Conservation (phyloP, 2,329 filamentous ascomycete genomes). For the Allantophomopsis cytisporea region DNA sequence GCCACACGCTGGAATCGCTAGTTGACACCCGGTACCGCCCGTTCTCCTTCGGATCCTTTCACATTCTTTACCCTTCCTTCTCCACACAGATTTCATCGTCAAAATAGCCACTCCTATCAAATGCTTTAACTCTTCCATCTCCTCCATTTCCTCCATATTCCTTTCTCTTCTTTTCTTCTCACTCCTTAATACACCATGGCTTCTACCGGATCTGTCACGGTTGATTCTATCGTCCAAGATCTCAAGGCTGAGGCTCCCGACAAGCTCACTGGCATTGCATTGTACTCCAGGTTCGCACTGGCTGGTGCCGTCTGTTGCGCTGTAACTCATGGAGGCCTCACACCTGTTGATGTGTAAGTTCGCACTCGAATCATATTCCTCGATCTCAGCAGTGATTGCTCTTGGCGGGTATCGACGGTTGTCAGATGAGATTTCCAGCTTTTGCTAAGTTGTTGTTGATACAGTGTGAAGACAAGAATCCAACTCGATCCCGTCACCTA, state of each 20-base stretch:
- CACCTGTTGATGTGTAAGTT: slow-evolving; percentile 98
- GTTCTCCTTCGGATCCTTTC: too few species aligned
- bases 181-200: slow-evolving; percentile 11
- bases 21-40: too few species aligned
- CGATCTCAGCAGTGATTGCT: slow-evolving; percentile 3
- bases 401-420: too few species aligned
- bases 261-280: slow-evolving; percentile 48
- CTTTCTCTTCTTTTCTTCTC: slow-evolving; percentile 6
- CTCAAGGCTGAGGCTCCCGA: slow-evolving; percentile 17
- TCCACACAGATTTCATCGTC: too few species aligned
- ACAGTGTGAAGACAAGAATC: slow-evolving; percentile 88
- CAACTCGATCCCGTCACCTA: slow-evolving; percentile 84
- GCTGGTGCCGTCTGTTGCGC: slow-evolving; percentile 97
- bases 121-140: too few species aligned
- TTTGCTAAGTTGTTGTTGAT: slow-evolving; percentile 10
- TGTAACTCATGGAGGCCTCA: slow-evolving; percentile 91
- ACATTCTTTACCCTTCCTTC: too few species aligned
- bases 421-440: slow-evolving; percentile 5
- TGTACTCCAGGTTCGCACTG: slow-evolving; percentile 95
- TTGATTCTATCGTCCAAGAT: slow-evolving; percentile 17
- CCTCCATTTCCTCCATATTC: too few species aligned
- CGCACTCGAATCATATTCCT: not conserved
- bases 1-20: too few species aligned
- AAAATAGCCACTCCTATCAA: too few species aligned
- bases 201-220: slow-evolving; percentile 16